A percentile compares a stretch with the other conserved stretches of the same genome.
phyloP scores from a whole-genome alignment of 2,329 filamentous ascomycete species.

The Pleomassaria siparia region DNA sequence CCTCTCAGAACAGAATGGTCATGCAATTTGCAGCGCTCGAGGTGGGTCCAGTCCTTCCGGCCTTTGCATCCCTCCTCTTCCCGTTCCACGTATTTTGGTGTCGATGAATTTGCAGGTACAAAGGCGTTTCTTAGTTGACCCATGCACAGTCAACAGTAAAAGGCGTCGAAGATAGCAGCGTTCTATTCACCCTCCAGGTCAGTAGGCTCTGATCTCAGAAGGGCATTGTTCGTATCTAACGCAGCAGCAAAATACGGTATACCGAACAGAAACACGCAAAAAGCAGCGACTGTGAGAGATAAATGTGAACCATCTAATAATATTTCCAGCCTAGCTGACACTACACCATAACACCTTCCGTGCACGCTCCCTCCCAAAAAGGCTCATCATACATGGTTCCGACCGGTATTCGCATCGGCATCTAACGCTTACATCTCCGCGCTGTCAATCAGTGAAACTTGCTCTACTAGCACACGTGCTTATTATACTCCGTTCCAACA shows the following conservation, averaged over 20 bases:
- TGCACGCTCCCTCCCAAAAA: neutral
- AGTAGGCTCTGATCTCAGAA: too few relatives aligned
- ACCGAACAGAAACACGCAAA: too few relatives aligned
- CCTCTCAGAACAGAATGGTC: too few relatives aligned
- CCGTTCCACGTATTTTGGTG: neutral
- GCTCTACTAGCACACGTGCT: neutral
- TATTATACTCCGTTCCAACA: too few relatives aligned
- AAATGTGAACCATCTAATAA: slow-evolving; percentile 1
- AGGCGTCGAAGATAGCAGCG: neutral
- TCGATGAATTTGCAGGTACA: neutral
- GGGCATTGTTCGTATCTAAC: too few relatives aligned
- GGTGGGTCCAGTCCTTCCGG: too few relatives aligned
- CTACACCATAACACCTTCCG: neutral
- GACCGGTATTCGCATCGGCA: neutral
- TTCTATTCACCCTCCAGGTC: neutral
- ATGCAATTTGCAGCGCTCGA: too few relatives aligned
- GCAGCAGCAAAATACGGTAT: too few relatives aligned
- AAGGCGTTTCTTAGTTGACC: neutral
- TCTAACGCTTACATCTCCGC: neutral
- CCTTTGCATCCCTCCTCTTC: too few relatives aligned
- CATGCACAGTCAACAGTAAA: neutral
- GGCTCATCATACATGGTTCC: neutral
- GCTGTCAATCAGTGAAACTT: neutral
- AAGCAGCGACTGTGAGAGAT: neutral
- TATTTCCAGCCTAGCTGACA: neutral